These are phyloP conservation scores for Quercus engelmannii DNA, from an alignment of 306 rosid genomes.

Conservation along the genomic window DNA sequence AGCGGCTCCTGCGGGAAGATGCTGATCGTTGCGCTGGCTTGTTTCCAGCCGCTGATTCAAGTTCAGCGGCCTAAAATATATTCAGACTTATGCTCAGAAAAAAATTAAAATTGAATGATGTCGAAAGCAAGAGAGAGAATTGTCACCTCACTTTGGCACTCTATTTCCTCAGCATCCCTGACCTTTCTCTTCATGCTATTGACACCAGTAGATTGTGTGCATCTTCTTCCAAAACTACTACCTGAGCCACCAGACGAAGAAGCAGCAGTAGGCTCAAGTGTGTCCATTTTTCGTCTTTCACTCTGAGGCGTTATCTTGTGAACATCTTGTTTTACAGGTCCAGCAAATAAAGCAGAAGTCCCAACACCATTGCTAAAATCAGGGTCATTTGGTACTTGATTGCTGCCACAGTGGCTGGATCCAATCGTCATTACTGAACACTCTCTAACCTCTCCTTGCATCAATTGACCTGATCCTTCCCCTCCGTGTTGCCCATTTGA, in stretches of 20 bases:
- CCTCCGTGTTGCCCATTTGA: constrained; percentile 31
- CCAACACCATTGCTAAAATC: constrained; percentile 42
- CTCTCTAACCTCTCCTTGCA: constrained; percentile 49
- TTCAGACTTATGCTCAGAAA: constrained; percentile 3
- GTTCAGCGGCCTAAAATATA: constrained; percentile 51
- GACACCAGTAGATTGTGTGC: constrained; percentile 47
- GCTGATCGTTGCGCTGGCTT: constrained; percentile 51
- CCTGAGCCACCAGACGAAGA: constrained; percentile 82
- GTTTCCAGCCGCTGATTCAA: constrained; percentile 48
- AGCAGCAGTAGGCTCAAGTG: constrained; percentile 49
- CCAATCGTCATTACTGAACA: constrained; percentile 65
- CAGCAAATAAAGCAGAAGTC: constrained; percentile 46
- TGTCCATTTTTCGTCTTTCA: constrained; percentile 46
- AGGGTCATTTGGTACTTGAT: constrained; percentile 48
- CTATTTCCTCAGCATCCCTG: constrained; percentile 63
- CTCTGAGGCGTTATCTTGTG: constrained; percentile 29
- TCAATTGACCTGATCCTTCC: constrained; percentile 26
- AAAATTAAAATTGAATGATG: not conserved
- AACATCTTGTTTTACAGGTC: constrained; percentile 30
- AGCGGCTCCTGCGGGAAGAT: constrained; percentile 60
- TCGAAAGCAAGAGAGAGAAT: constrained; percentile 1
- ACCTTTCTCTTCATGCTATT: constrained; percentile 63
- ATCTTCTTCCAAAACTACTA: constrained; percentile 57
- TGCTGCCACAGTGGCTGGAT: constrained; percentile 77
- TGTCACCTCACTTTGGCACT: constrained; percentile 76